Percentiles rank a stretch among this genome's conserved stretches.
Conservation (phyloP, 1,284 basidiomycete genomes). For the Marasmius fiardii region DNA sequence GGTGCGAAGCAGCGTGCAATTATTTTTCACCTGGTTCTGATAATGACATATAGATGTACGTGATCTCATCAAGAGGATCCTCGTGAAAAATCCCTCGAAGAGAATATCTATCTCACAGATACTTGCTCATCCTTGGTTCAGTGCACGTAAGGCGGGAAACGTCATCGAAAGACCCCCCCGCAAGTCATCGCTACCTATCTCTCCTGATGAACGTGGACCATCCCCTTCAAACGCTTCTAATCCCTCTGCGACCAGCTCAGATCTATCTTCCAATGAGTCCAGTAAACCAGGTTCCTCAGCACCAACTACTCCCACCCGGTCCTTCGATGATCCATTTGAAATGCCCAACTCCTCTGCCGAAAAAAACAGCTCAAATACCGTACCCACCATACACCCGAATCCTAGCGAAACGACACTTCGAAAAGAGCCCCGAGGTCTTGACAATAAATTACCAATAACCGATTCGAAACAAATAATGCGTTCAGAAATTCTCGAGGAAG, state of each 20-base stretch:
- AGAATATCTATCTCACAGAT: conserved; percentile 85
- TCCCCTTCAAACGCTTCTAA: conserved; percentile 43
- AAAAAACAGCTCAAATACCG: conserved; percentile 18
- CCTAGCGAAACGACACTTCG: conserved; percentile 54
- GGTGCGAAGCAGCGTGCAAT: conserved; percentile 42
- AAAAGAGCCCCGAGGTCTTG: conserved; percentile 28
- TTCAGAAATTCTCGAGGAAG: conserved; percentile 48
- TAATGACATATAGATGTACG: conserved; percentile 64
- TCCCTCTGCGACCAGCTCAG: conserved; percentile 48
- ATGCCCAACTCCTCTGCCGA: conserved; percentile 11
- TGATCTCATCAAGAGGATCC: conserved; percentile 74
- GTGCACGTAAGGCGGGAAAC: conserved; percentile 33
- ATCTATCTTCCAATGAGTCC: conserved; percentile 52
- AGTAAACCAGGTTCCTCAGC: conserved; percentile 48
- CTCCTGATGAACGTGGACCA: conserved; percentile 11
- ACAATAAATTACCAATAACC: conserved; percentile 15
- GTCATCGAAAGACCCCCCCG: conserved; percentile 17
- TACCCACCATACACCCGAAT: conserved; percentile 36
- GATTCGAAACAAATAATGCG: conserved; percentile 24
- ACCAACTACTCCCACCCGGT: conserved; percentile 54
- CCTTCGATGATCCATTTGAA: conserved; percentile 40
- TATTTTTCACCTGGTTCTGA: conserved; percentile 10
- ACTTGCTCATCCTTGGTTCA: conserved; percentile 90
- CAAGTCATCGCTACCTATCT: conserved; percentile 7
- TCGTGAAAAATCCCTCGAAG: conserved; percentile 77